Evolutionary conservation across 192 early-diverging fungal species (phyloP), one percentile per base, ranked within the genome.

Genomic region (Backusella circina): DNA sequence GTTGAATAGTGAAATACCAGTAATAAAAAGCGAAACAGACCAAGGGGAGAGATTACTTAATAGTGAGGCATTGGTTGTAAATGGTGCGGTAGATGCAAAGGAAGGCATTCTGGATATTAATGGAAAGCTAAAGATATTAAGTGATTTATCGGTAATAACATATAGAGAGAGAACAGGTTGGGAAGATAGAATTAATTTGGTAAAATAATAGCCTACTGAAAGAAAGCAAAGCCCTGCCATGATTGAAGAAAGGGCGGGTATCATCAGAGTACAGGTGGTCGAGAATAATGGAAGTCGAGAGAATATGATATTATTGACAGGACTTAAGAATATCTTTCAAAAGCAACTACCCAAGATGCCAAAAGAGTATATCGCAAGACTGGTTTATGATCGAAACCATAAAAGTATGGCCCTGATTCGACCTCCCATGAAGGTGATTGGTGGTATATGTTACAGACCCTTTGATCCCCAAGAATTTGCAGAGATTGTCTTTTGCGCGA

Each of bases 321-420:
- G 94, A 32, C 86, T 99, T 67, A 97, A 98, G 81, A 96, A 96
- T 73, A 94, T 99, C 38, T 96, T 99, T 79, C 95, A 97, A 76
- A 95, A 95, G 65, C 97, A 99, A 75, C 84, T 99, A 73, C 98
- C 98, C 23, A 98, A 98, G 71, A 99, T 99, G 98, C 98, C 98
- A 18, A 93, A 94, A 75, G 95, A 99, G 73, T 99, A 99, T 77
- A 99, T 99, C 77, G 94, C 96, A 1, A 88, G 97, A 16, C 87
- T 99, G 18, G 97, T 99, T 0, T 99, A 96, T 78, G 97, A 99
- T 73, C 75, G 90, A 37, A 94, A 94, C 69, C 98, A 99, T 78
- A 84, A 84, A 41, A 93, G 92, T 70, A 91, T 98, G 87, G 97
- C 94, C 0, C 83, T 94, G 12, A 89, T 95, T 12, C 79, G 88